Conservation (phyloP, 2,329 filamentous ascomycete species). For the Apiospora aurea region DNA sequence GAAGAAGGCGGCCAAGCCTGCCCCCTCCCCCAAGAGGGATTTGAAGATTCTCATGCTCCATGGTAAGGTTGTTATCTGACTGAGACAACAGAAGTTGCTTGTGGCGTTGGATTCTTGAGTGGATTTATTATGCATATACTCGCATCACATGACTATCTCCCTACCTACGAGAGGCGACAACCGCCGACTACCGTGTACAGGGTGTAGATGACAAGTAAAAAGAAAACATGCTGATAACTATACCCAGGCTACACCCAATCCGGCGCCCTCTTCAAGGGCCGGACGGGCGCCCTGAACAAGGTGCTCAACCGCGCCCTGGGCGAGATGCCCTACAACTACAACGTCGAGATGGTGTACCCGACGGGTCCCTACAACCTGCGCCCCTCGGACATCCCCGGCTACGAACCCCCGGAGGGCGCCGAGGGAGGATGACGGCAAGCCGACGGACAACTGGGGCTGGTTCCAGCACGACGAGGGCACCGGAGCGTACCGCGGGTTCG, state of each 20-base stretch:
- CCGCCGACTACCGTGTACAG: neutral
- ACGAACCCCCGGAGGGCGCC: constrained; percentile 52
- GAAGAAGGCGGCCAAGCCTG: constrained; percentile 37
- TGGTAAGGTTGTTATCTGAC: constrained; percentile 52
- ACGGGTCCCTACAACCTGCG: constrained; percentile 71
- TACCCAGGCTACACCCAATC: constrained; percentile 84
- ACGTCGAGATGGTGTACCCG: constrained; percentile 68
- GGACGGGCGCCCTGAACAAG: constrained; percentile 88
- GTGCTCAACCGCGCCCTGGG: constrained; percentile 77
- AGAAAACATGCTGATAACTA: neutral
- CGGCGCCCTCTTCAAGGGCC: constrained; percentile 82
- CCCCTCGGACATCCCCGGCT: constrained; percentile 74
- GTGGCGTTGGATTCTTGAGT: neutral
- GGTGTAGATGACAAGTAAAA: neutral
- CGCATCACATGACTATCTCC: neutral
- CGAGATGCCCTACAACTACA: constrained; percentile 58
- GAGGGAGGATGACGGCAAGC: constrained; percentile 55
- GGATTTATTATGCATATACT: neutral
- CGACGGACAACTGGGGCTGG: constrained; percentile 81
- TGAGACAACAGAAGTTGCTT: no score
- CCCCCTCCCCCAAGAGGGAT: constrained; percentile 51
- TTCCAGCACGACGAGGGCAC: constrained; percentile 74
- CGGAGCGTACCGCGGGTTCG: constrained; percentile 71
- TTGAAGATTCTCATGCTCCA: constrained; percentile 81
- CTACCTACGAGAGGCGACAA: neutral